Base-by-base conservation (phyloP, 2,329 filamentous ascomycete genomes). In the Monascus ruber region DNA sequence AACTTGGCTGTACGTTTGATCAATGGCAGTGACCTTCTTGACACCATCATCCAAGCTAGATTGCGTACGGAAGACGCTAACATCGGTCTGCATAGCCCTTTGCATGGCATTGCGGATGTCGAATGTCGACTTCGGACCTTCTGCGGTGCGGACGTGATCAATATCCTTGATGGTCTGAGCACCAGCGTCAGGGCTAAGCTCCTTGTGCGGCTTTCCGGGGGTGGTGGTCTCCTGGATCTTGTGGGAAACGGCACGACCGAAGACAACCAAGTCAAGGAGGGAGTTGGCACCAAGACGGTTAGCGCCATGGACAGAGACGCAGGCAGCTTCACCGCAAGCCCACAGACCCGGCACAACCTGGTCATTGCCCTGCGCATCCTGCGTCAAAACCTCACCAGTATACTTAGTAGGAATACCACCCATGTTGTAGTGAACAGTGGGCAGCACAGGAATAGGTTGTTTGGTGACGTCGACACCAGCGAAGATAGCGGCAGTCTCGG, bases 391-490 rank as follows among this genome's bases (percentile, higher is more conserved):
- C 70, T 98, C 87, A 65, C 91, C 89, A 46, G 86, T 95, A 76
- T 94, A 96, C 59, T 85, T 86, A 51, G 91, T 96, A 38, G 89
- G 89, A 53, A 98, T 95, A 76, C 91, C 89, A 68, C 89, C 89
- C 91, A 96, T 98, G 77, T 95, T 95, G 77, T 98, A 98, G 75
- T 98, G 88, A 51, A 95, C 89, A 34, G 89, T 96, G 42, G 89
- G 89, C 47, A 96, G 75, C 50, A 96, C 89, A 45, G 89, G 89
- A 53, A 96, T 96, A 49, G 89, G 89, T 70, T 95, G 85, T 74
- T 94, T 95, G 60, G 81, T 83, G 52, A 98, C 89, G 64, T 98
- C 91, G 54, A 98, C 88, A 70, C 91, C 89, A 44, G 89, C 77
- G 68, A 98, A 98, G 58, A 96, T 96, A 53, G 85, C 87, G 38